These are phyloP conservation scores for Schizophyllum amplum DNA, from an alignment of 1,284 basidiomycete species.

Conservation along the genomic window DNA sequence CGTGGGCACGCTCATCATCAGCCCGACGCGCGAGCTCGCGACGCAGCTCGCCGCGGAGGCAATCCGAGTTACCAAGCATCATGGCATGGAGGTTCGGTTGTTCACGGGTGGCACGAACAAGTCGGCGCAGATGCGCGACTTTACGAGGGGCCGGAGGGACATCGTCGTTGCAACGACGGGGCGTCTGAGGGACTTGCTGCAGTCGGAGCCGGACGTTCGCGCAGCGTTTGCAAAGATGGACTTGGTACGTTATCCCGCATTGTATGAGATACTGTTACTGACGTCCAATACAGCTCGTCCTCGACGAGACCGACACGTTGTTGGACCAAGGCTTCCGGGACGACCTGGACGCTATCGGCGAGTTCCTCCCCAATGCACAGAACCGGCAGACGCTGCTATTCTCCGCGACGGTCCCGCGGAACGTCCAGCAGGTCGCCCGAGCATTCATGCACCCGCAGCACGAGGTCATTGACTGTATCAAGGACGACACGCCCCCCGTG, in stretches of 20 bases:
- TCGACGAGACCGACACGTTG: conserved; percentile 95
- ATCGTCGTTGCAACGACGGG: conserved; percentile 94
- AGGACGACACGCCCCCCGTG: conserved; percentile 46
- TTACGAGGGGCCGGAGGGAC: conserved; percentile 61
- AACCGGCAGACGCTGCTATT: conserved; percentile 90
- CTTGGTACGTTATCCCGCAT: conserved; percentile 34
- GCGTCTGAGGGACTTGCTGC: conserved; percentile 75
- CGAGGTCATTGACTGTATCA: conserved; percentile 56
- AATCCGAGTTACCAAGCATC: conserved; percentile 61
- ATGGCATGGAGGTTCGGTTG: conserved; percentile 63
- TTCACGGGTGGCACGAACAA: conserved; percentile 80
- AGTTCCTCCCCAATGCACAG: conserved; percentile 57
- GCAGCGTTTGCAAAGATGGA: conserved; percentile 48
- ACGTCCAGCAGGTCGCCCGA: conserved; percentile 56
- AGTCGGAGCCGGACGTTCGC: conserved; percentile 50
- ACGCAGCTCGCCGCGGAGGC: conserved; percentile 91
- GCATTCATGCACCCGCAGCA: conserved; percentile 46
- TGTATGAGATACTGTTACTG: conserved; percentile 4
- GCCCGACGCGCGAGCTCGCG: conserved; percentile 91
- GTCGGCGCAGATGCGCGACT: conserved; percentile 59
- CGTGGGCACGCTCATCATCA: conserved; percentile 81
- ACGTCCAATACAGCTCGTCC: conserved; percentile 52
- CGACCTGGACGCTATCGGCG: conserved; percentile 75
- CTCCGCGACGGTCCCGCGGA: conserved; percentile 76
- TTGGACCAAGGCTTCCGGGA: conserved; percentile 95